Evolutionary conservation across 1,284 basidiomycete genomes (phyloP).

Genomic region (Psilocybe mexicana): DNA sequence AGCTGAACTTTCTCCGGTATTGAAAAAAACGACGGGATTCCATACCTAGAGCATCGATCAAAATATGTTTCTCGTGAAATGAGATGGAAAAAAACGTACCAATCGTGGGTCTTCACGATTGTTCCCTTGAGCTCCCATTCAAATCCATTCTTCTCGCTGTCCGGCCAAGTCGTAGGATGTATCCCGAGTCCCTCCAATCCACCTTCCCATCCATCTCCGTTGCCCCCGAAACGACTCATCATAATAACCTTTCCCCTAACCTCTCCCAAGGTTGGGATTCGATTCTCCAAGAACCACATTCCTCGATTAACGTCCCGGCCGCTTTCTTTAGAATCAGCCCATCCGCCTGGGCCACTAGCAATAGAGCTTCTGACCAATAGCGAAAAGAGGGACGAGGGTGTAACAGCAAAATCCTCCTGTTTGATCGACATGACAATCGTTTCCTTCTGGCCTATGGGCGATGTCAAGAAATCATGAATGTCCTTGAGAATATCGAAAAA

Average conservation of each 20-base stretch:
- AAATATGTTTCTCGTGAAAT: background rate
- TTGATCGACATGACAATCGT: conserved; percentile 85
- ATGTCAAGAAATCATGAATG: conserved; percentile 65
- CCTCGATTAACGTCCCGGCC: conserved; percentile 29
- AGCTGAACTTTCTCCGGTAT: conserved; percentile 77
- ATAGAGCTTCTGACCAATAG: conserved; percentile 67
- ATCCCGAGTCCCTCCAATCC: conserved; percentile 75
- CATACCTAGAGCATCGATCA: conserved; percentile 55
- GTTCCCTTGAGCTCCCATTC: conserved; percentile 72
- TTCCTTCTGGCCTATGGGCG: conserved; percentile 58
- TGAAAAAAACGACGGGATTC: conserved; percentile 70
- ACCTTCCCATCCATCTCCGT: conserved; percentile 64
- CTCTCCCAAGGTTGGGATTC: conserved; percentile 77
- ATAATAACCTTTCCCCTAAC: conserved; percentile 81
- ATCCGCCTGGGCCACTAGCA: conserved; percentile 51
- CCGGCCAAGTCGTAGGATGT: conserved; percentile 81
- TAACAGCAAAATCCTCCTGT: conserved; percentile 70
- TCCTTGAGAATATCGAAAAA: conserved; percentile 65
- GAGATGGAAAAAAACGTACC: conserved; percentile 47
- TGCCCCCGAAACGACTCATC: conserved; percentile 79
- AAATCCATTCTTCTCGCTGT: conserved; percentile 71
- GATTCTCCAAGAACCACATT: conserved; percentile 81
- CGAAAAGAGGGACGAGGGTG: conserved; percentile 56
- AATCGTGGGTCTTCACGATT: conserved; percentile 76
- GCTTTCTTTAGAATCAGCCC: conserved; percentile 16